These are phyloP conservation scores for Trichoderma afroharzianum DNA, from an alignment of 2,329 filamentous ascomycete species.

Conservation along the genomic window DNA sequence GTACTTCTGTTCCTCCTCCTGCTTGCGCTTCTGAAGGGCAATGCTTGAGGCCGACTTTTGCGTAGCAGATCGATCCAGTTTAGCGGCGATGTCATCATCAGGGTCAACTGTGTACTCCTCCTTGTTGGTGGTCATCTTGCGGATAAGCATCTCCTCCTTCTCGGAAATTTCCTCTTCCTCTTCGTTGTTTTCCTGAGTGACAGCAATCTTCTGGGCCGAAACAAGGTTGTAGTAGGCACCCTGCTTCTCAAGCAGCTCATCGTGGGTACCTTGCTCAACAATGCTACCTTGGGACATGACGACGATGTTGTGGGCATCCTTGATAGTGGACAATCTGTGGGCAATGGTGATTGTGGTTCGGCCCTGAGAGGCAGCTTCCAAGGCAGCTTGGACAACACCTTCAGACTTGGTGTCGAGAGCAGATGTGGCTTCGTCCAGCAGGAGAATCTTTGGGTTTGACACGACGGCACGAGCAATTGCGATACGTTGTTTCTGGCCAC, in stretches of 20 bases:
- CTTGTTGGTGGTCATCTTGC: slow-evolving; percentile 41
- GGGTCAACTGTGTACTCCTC: slow-evolving; percentile 51
- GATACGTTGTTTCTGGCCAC: slow-evolving; percentile 95
- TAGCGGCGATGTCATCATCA: slow-evolving; percentile 58
- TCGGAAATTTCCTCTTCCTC: slow-evolving; percentile 51
- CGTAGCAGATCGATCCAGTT: slow-evolving; percentile 54
- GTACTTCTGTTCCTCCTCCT: slow-evolving; percentile 56
- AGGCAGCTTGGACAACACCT: slow-evolving; percentile 86
- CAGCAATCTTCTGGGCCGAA: slow-evolving; percentile 78
- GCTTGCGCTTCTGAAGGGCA: slow-evolving; percentile 55
- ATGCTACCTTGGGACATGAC: slow-evolving; percentile 83
- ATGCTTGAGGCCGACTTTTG: slow-evolving; percentile 66
- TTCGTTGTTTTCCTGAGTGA: slow-evolving; percentile 50
- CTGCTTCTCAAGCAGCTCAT: slow-evolving; percentile 65
- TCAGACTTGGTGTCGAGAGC: slow-evolving; percentile 93
- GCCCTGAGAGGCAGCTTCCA: slow-evolving; percentile 80
- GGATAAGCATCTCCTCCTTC: slow-evolving; percentile 49
- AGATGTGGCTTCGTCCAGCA: slow-evolving; percentile 93
- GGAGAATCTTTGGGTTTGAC: slow-evolving; percentile 83
- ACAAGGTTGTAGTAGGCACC: slow-evolving; percentile 83
- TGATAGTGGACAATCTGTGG: slow-evolving; percentile 91
- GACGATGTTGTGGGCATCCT: slow-evolving; percentile 90
- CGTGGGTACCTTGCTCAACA: slow-evolving; percentile 86
- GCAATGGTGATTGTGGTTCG: slow-evolving; percentile 96
- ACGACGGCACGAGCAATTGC: slow-evolving; percentile 90